Conservation (phyloP, 1,139 yeast species). For the Entelexis paramagnoliae region DNA sequence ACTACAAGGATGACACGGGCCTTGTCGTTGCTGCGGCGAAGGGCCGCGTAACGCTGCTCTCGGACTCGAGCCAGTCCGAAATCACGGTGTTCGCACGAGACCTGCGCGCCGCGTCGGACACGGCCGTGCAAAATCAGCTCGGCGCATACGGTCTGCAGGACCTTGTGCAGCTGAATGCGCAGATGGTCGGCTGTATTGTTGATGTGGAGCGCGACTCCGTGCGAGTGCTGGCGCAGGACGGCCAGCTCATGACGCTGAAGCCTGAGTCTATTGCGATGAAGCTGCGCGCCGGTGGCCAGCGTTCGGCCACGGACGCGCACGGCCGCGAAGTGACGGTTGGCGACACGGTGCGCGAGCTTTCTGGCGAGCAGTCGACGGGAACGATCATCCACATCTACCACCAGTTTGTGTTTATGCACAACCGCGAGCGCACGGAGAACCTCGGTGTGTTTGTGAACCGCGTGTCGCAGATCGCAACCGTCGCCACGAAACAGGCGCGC, state of each 20-base stretch:
- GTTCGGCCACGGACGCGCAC: conserved; percentile 74
- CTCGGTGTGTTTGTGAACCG: conserved; percentile 83
- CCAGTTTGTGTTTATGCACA: conserved; percentile 64
- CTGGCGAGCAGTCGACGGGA: conserved; percentile 81
- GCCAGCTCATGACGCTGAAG: conserved; percentile 57
- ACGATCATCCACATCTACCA: conserved; percentile 77
- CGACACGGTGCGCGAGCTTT: conserved; percentile 75
- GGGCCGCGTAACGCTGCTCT: conserved; percentile 58
- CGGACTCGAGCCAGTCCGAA: conserved; percentile 81
- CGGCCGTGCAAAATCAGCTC: conserved; percentile 43
- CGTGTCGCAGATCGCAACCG: conserved; percentile 66
- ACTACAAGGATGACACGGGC: conserved; percentile 88
- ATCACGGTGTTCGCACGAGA: conserved; percentile 88
- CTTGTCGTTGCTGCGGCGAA: conserved; percentile 79
- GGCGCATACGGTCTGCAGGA: conserved; percentile 82
- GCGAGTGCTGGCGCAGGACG: conserved; percentile 74
- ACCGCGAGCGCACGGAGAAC: conserved; percentile 70
- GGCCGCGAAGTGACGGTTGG: conserved; percentile 83
- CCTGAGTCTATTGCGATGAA: conserved; percentile 76
- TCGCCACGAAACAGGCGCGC: conserved; percentile 71
- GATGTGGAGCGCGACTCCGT: conserved; percentile 82
- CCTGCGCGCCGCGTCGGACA: conserved; percentile 45
- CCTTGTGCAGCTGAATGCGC: conserved; percentile 77
- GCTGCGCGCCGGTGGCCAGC: conserved; percentile 50
- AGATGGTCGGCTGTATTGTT: conserved; percentile 79